Base-by-base conservation (phyloP, 1,284 basidiomycete genomes). In the Cryptococcus sp. region DNA sequence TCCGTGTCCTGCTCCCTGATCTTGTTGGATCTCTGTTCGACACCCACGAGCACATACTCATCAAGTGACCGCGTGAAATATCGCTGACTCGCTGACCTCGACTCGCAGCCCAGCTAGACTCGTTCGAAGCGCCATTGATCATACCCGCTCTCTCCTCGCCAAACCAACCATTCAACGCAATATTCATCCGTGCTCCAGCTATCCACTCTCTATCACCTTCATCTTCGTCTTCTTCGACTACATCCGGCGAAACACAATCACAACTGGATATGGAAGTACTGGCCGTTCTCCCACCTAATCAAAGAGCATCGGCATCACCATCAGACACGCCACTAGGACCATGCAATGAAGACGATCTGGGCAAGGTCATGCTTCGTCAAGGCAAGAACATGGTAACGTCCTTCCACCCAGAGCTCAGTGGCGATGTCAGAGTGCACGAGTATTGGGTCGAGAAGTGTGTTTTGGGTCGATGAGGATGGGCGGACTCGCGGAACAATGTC, bases 331-430 rank as follows among this genome's bases (percentile, higher is more conserved):
- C 65, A 1, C 63, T 78, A 20, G 78, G 78, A 38, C 53, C 61
- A 17, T 62, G 75, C 1, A 72, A 74, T 46, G 49, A 46, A 16
- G 76, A 62, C 45, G 87, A 85, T 69, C 83, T 84, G 55, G 86
- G 82, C 66, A 87, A 91, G 59, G 94, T 98, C 50, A 94, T 93
- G 23, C 78, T 96, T 17, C 84, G 88, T 13, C 91, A 96, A 75
- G 93, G 93, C 19, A 82, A 82, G 42, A 87, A 93, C 72, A 81
- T 98, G 53, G 83, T 93, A 31, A 95, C 93, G 2, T 91, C 88
- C 2, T 98, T 98, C 81, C 95, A 98, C 73, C 95, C 95, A 0
- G 95, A 98, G 78, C 81, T 98, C 47, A 95, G 91, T 17, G 83
- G 84, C 41, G 95, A 99, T 74, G 81, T 85, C 57, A 85, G 95